Percentiles rank a stretch among this genome's conserved stretches.
These are phyloP conservation scores for Torulaspora pretoriensis DNA, from an alignment of 1,139 yeast species.

Conservation along the genomic window DNA sequence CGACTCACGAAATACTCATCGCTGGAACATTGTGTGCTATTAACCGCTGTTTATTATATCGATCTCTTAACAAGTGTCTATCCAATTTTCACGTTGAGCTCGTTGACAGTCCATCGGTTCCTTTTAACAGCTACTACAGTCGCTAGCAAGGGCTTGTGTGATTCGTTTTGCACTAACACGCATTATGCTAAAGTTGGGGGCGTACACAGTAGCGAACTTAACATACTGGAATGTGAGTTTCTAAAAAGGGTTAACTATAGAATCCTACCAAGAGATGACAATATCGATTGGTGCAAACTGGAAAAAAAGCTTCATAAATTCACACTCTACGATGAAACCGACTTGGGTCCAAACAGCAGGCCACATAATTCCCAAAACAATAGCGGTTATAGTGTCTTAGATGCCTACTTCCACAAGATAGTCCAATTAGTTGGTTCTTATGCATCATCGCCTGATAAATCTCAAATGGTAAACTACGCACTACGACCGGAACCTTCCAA, in stretches of 20 bases:
- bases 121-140: slow-evolving; percentile 85
- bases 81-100: slow-evolving; percentile 76
- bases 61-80: slow-evolving; percentile 78
- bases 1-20: slow-evolving; percentile 82
- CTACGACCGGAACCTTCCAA: slow-evolving; percentile 6
- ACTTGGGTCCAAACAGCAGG: slow-evolving; percentile 8
- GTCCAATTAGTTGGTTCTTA: slow-evolving; percentile 54
- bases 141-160: slow-evolving; percentile 90
- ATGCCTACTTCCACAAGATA: slow-evolving; percentile 58
- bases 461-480: slow-evolving; percentile 24
- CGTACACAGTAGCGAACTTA: slow-evolving; percentile 76
- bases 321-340: slow-evolving; percentile 20
- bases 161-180: slow-evolving; percentile 86
- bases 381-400: slow-evolving; percentile 44
- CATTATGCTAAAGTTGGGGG: slow-evolving; percentile 98
- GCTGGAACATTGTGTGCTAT: slow-evolving; percentile 73
- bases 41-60: slow-evolving; percentile 81
- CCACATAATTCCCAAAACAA: slow-evolving; percentile 11
- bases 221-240: slow-evolving; percentile 84
- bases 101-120: slow-evolving; percentile 90
- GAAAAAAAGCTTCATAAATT: slow-evolving; percentile 31
- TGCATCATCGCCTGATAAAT: slow-evolving; percentile 30
- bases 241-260: slow-evolving; percentile 76
- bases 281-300: slow-evolving; percentile 34
- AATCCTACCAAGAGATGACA: slow-evolving; percentile 53